Evolutionary conservation across 805 yeast genomes (phyloP), one percentile per base, ranked within the genome.

Genomic region (Candida sithepensis): DNA sequence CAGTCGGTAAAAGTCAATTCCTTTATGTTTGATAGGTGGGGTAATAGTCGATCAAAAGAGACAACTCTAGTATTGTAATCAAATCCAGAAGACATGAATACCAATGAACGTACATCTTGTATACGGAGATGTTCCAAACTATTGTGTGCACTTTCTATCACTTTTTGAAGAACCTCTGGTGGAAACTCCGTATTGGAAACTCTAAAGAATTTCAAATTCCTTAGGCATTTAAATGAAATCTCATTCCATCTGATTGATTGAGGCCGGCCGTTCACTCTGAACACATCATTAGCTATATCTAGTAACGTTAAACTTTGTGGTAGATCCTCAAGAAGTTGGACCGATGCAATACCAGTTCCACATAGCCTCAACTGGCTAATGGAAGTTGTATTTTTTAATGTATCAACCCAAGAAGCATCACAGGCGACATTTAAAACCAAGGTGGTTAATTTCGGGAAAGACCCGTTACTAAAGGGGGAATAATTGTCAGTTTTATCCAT

Each of bases 61-160:
- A 58, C 51, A 5, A 52, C 45, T 0, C 50, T 47, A 7, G 51
- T 47, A 10, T 41, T 22, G 14, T 34, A 32, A 22, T 55, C 59
- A 32, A 54, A 50, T 1, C 48, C 48, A 23, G 56, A 51, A 22
- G 46, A 50, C 16, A 43, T 46, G 33, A 58, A 58, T 2, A 58
- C 51, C 33, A 58, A 14, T 12, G 44, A 32, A 5, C 38, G 21
- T 28, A 57, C 57, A 19, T 47, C 41, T 20, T 12, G 3, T 22
- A 39, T n/a, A 12, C 12, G 20, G 36, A 45, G 19, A 57, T 39
- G 14, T 43, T 48, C 26, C 57, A 41, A n/a, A 16, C 40, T 42
- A 0, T 24, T 21, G 3, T 46, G 43, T 3, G 60, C 56, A 12
- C 44, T 40, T 10, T 21, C 30, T 12, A 58, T 28, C 1, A 58